Evolutionary conservation across 352 stramenopile genomes (phyloP).

Genomic region (Phytophthora palmivora): DNA sequence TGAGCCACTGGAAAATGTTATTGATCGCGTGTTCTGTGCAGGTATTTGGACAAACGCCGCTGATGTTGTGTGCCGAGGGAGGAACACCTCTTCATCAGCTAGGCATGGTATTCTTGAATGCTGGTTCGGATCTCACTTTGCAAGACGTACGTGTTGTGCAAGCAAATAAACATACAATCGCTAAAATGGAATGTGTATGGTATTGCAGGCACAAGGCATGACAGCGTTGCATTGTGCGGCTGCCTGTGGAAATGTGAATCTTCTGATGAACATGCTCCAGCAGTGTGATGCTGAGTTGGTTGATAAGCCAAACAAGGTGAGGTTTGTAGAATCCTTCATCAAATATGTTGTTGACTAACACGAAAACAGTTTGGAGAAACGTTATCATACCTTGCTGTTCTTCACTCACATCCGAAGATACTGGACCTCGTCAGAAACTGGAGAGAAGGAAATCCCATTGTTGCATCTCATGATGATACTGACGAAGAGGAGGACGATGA

Average conservation of each 20-base stretch:
- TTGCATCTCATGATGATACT: slow-evolving; percentile 18
- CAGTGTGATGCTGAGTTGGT: slow-evolving; percentile 62
- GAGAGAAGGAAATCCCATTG: slow-evolving; percentile 44
- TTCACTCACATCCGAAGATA: slow-evolving; percentile 46
- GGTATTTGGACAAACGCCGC: slow-evolving; percentile 76
- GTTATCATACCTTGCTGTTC: slow-evolving; percentile 49
- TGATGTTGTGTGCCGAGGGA: slow-evolving; percentile 77
- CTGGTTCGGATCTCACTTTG: slow-evolving; percentile 58
- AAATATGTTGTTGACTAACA: neutral
- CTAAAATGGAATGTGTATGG: slow-evolving; percentile 1
- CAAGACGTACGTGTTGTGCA: slow-evolving; percentile 54
- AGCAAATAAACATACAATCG: neutral
- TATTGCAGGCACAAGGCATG: slow-evolving; percentile 67
- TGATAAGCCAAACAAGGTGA: slow-evolving; percentile 68
- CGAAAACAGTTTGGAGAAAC: slow-evolving; percentile 63
- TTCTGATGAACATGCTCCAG: slow-evolving; percentile 72
- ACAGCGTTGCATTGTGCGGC: slow-evolving; percentile 76
- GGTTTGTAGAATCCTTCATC: neutral
- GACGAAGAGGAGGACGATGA: slow-evolving; percentile 13
- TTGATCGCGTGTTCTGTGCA: slow-evolving; percentile 20
- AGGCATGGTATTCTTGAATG: slow-evolving; percentile 79
- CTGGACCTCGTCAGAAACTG: slow-evolving; percentile 53
- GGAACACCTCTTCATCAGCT: slow-evolving; percentile 68
- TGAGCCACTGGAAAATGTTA: neutral
- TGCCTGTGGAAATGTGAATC: slow-evolving; percentile 57